phyloP scores from a whole-genome alignment of 2,329 filamentous ascomycete genomes.

The Onygenales sp. region DNA sequence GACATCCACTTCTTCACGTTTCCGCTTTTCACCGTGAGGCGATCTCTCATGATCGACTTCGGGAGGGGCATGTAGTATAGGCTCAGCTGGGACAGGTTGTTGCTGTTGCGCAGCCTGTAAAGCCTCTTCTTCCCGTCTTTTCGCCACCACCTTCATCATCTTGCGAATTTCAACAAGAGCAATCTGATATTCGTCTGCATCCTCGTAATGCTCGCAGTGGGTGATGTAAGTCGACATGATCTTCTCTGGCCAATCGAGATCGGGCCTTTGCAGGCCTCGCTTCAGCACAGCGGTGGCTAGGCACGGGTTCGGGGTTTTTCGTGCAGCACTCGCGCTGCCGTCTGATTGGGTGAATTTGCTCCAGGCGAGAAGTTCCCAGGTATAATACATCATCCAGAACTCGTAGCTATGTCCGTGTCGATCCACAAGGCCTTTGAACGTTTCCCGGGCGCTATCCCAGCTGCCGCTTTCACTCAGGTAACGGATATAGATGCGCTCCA shows the following conservation, averaged over 20 bases:
- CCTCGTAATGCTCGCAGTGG: constrained; percentile 80
- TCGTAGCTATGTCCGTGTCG: constrained; percentile 70
- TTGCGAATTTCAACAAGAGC: constrained; percentile 67
- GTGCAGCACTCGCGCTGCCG: constrained; percentile 42
- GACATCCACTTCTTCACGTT: constrained; percentile 50
- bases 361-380: constrained; percentile 79
- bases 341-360: constrained; percentile 47
- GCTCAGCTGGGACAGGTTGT: constrained; percentile 8
- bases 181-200: constrained; percentile 61
- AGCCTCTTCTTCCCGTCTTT: constrained; percentile 57
- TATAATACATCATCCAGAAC: constrained; percentile 88
- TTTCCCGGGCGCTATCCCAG: constrained; percentile 63
- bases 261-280: constrained; percentile 51
- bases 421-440: constrained; percentile 65
- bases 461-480: constrained; percentile 78
- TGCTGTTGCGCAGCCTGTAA: constrained; percentile 38
- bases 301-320: constrained; percentile 56
- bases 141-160: constrained; percentile 52
- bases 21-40: constrained; percentile 52
- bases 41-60: constrained; percentile 19
- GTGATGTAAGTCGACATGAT: constrained; percentile 38
- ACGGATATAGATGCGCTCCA: constrained; percentile 87
- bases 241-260: constrained; percentile 42
- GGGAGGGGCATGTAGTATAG: constrained; percentile 18
- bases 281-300: constrained; percentile 68